These are phyloP conservation scores for Craspedostauros australis DNA, from an alignment of 108 stramenopile genomes.

Conservation along the genomic window DNA sequence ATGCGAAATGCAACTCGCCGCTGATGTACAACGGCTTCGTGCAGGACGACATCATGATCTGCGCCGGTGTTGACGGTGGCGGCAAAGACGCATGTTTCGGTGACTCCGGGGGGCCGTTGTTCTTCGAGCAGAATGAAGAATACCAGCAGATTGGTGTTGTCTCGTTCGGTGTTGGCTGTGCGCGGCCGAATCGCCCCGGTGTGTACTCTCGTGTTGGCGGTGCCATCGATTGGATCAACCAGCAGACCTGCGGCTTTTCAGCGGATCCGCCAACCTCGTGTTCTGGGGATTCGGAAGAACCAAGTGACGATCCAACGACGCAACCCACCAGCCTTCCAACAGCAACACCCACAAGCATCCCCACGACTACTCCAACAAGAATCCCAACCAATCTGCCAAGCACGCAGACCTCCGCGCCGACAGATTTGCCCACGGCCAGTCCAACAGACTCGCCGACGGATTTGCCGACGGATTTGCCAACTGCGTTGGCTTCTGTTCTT, in stretches of 20 bases:
- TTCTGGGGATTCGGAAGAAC: not conserved
- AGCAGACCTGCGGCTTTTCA: conserved; percentile 27
- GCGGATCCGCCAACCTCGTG: conserved; percentile 18
- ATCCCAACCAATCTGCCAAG: not conserved
- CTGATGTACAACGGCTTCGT: conserved; percentile 18
- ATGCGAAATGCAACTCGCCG: conserved; percentile 6
- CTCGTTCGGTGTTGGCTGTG: conserved; percentile 42
- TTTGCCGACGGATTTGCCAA: not conserved
- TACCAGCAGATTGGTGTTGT: conserved; percentile 34
- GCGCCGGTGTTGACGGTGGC: conserved; percentile 34
- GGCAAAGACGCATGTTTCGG: conserved; percentile 36
- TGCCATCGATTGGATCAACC: conserved; percentile 28
- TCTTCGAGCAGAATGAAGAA: not conserved
- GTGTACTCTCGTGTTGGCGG: conserved; percentile 31
- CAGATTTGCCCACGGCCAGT: not conserved
- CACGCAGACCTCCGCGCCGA: not conserved
- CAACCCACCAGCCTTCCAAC: not conserved
- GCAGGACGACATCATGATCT: conserved; percentile 30
- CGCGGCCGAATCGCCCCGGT: conserved; percentile 24
- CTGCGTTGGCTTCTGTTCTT: not conserved
- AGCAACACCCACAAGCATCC: not conserved
- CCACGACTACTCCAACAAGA: not conserved
- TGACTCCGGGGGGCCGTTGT: conserved; percentile 37
- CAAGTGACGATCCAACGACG: not conserved
- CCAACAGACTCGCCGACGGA: not conserved